Evolutionary conservation across 352 stramenopile species (phyloP), one percentile per base, ranked within the genome.

Genomic region (Aphanomyces astaci): DNA sequence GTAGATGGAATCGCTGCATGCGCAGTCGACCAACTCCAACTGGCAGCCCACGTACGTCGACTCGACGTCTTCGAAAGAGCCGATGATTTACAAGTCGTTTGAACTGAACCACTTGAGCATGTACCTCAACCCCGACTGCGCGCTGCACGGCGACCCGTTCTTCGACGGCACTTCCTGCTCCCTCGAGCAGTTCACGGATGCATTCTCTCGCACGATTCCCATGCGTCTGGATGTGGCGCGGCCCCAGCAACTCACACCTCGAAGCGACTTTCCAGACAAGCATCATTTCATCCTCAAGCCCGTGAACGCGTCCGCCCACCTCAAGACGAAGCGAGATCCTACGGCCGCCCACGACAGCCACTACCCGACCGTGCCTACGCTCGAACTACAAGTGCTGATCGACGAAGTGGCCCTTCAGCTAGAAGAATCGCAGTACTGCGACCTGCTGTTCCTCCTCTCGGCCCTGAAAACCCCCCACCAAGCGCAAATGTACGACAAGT

Each of bases 1-100:
- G 30, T 59, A 33, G 36, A 46, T 54, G 57, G 32, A 54, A 59
- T 64, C 28, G 17, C 17, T 73, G 9, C 52, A 62, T 17, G 45
- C 30, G 10, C 70, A 95, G 81, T 95, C 87, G 2, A 95, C 87
- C 1, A 92, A 94, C 64, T 89, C 84, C 2, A 90, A 83, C 48
- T 95, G 87, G 87, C 86, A 94, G 64, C 83, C 84, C 1, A 88
- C 84, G 5, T 95, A 92, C 27, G 78, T 95, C 13, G 85, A 95
- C 49, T 82, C 76, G 5, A 77, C 78, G 1, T 90, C 89, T 54
- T 92, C 72, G 70, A 89, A 81, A 40, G 87, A 93, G 54, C 83
- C 86, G n/a, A 80, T 87, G 1, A 94, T 95, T 64, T 95, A 92
- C 66, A 95, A 95, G 71, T 89, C 86, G 62, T 79, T 95, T 15